These are phyloP conservation scores for Elongisporangium prolatum DNA, from an alignment of 352 stramenopile species.

Conservation along the genomic window DNA sequence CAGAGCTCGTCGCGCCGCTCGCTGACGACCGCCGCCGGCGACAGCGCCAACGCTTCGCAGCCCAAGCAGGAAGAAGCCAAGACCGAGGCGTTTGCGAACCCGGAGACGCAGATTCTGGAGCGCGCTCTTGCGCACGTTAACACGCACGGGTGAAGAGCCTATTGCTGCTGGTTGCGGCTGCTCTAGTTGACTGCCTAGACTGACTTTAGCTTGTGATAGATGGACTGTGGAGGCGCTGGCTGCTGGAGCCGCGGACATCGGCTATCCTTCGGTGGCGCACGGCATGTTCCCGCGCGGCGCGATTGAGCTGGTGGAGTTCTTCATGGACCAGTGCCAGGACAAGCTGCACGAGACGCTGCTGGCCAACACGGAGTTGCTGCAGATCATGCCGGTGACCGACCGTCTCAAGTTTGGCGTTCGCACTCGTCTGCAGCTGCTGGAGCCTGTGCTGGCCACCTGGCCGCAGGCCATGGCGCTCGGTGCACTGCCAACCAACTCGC, in stretches of 20 bases:
- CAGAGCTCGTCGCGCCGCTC: slow-evolving; percentile 1
- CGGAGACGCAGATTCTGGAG: slow-evolving; percentile 48
- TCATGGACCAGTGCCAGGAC: slow-evolving; percentile 73
- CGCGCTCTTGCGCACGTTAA: slow-evolving; percentile 46
- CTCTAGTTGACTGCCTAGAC: no score
- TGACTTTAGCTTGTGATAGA: slow-evolving; percentile 23
- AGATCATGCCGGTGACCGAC: slow-evolving; percentile 68
- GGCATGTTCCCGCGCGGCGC: slow-evolving; percentile 75
- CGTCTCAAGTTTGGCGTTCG: slow-evolving; percentile 79
- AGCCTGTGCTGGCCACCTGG: slow-evolving; percentile 56
- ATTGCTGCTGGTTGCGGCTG: slow-evolving; percentile 8
- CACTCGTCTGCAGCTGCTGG: slow-evolving; percentile 58
- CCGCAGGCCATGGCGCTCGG: slow-evolving; percentile 79
- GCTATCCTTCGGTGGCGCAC: slow-evolving; percentile 76
- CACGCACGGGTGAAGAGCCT: slow-evolving; percentile 32
- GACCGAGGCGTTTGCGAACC: slow-evolving; percentile 18
- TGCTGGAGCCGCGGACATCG: slow-evolving; percentile 57
- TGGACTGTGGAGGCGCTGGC: slow-evolving; percentile 75
- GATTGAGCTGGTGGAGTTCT: slow-evolving; percentile 81
- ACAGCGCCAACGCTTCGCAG: slow-evolving; percentile 2
- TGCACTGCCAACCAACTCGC: slow-evolving; percentile 68
- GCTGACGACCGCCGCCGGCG: slow-evolving; percentile 7
- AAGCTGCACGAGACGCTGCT: slow-evolving; percentile 59
- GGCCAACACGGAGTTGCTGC: slow-evolving; percentile 49
- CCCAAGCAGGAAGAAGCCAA: slow-evolving; percentile 7